Conservation (phyloP, 306 rosid species). For the Oemleria cerasiformis region DNA sequence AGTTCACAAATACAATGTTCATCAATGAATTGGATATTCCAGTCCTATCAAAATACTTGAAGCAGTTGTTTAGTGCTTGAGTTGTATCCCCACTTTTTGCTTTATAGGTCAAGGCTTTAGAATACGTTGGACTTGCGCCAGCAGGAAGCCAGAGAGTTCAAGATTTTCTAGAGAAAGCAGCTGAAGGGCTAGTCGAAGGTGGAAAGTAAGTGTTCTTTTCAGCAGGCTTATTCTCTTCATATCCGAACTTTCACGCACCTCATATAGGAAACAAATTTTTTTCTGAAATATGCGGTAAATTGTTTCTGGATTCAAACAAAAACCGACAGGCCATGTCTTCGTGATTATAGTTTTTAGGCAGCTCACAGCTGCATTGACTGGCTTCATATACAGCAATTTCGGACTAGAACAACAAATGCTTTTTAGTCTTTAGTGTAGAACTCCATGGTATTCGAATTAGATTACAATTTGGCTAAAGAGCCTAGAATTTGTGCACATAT, state of each 20-base stretch:
- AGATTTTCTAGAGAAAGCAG: conserved; percentile 85
- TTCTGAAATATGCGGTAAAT: background rate
- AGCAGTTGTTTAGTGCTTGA: conserved; percentile 13
- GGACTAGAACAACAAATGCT: background rate
- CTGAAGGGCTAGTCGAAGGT: conserved; percentile 88
- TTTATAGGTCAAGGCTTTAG: conserved; percentile 72
- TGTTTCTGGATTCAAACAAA: background rate
- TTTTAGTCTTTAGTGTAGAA: background rate
- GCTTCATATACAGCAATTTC: too few species aligned
- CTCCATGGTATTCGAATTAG: background rate
- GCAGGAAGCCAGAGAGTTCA: conserved; percentile 93
- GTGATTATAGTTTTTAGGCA: background rate
- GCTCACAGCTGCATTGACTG: background rate
- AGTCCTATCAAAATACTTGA: conserved; percentile 6
- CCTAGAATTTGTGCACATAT: background rate
- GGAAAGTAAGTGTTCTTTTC: conserved; percentile 82
- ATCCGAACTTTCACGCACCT: background rate
- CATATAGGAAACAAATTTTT: background rate
- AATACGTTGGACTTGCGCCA: conserved; percentile 77
- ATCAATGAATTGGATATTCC: background rate
- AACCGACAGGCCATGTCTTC: background rate
- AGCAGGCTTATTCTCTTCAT: background rate
- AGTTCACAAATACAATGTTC: background rate
- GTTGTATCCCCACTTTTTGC: background rate
- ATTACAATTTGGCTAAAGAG: background rate